A percentile compares a stretch with the other conserved stretches of the same genome.
Conservation (phyloP, 768 basidiomycete species). For the Tephrocybe sp. region DNA sequence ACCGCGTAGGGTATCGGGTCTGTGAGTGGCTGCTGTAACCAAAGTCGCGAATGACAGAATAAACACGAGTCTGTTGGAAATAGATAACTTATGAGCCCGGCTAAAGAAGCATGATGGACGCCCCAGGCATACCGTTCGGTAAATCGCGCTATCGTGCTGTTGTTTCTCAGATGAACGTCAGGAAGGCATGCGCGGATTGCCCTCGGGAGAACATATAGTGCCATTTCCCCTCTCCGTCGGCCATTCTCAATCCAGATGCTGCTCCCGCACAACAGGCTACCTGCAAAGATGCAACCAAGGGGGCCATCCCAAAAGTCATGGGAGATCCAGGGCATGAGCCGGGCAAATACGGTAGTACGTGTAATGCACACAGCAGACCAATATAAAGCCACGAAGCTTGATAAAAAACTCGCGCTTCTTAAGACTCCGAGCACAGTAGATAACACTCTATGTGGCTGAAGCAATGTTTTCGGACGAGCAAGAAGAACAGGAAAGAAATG, state of each 20-base stretch:
- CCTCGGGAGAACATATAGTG: slow-evolving; percentile 72
- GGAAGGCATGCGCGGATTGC: slow-evolving; percentile 67
- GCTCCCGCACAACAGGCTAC: slow-evolving; percentile 66
- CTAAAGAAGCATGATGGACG: background rate
- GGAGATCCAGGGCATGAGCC: slow-evolving; percentile 61
- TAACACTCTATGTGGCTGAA: slow-evolving; percentile 41
- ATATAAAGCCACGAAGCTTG: slow-evolving; percentile 66
- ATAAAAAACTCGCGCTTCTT: slow-evolving; percentile 70
- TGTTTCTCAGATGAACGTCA: slow-evolving; percentile 46
- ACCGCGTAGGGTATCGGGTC: slow-evolving; percentile 65
- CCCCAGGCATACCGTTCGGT: slow-evolving; percentile 63
- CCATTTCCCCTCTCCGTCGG: slow-evolving; percentile 71
- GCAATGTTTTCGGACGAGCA: slow-evolving; percentile 51
- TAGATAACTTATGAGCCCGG: background rate
- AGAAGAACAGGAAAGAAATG: slow-evolving; percentile 68
- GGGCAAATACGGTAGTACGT: slow-evolving; percentile 63
- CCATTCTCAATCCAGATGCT: slow-evolving; percentile 81
- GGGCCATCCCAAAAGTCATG: slow-evolving; percentile 83
- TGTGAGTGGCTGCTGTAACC: slow-evolving; percentile 59
- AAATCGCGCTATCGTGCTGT: slow-evolving; percentile 35
- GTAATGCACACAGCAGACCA: slow-evolving; percentile 71
- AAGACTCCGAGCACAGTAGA: slow-evolving; percentile 47
- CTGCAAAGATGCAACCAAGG: slow-evolving; percentile 61
- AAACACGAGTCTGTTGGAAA: slow-evolving; percentile 47
- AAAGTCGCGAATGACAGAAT: slow-evolving; percentile 63